Evolutionary conservation across 805 yeast species (phyloP), one percentile per base, ranked within the genome.

Genomic region (Saccharomycopsis capsularis): DNA sequence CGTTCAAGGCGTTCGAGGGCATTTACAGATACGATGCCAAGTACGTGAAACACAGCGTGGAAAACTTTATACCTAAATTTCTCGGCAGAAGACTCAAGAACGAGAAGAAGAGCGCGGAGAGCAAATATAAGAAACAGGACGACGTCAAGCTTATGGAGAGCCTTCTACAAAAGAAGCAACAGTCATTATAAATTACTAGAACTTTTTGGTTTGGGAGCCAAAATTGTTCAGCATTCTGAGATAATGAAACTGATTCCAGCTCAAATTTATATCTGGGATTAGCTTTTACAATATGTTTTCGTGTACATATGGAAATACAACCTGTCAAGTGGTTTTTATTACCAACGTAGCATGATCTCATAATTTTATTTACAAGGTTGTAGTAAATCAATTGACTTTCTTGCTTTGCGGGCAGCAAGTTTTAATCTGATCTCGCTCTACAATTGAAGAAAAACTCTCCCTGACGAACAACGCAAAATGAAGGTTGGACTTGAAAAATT

Each of bases 1-100:
- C 91, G 13, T 74, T 81, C 37, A 75, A 72, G 29, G 84, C 89
- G 1, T 87, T 82, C 60, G 88, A 75, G 40, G 97, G 97, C 21
- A 67, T 84, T 51, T 69, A 73, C 51, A 69, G 71, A 49, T 65
- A 60, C 44, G 35, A 50, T 18, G 36, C 36, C 3, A 24, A 41
- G 21, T 43, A 34, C 40, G 53, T 50, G 54, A 73, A 73, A 24
- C 81, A 79, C 37, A 73, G 76, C n/a, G 76, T 86, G 6, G 71
- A 73, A 64, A 82, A 85, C 19, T 85, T 78, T 57, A 69, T 82
- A n/a, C 76, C 87, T 40, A 73, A 68, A 58, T 64, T 62, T 34
- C 57, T 75, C 19, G 66, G 66, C 51, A 68, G 73, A 55, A 67
- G 70, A 57, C 61, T 81, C 68, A 58, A 64, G 41, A 59, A 62